Evolutionary conservation across 73 alveolate genomes (phyloP).

Genomic region (Stentor coeruleus): DNA sequence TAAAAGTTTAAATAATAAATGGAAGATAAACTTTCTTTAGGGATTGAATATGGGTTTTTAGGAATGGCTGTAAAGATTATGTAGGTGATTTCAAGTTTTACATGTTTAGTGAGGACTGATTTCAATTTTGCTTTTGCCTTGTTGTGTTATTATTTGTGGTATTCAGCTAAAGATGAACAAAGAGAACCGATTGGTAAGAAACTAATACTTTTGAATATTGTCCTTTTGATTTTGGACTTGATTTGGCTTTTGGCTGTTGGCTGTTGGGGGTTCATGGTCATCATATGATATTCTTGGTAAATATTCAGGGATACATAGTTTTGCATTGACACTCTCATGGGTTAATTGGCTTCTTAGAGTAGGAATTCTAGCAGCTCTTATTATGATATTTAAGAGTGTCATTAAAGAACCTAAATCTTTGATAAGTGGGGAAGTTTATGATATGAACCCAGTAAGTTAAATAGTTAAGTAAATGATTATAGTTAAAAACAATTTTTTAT

Average conservation of each 20-base stretch:
- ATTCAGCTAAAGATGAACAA: constrained; percentile 14
- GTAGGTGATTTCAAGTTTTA: constrained; percentile 16
- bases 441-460: background rate
- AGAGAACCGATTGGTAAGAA: constrained; percentile 16
- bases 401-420: constrained; percentile 2
- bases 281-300: background rate
- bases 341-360: constrained; percentile 8
- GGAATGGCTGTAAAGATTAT: constrained; percentile 11
- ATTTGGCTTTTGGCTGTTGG: constrained; percentile 13
- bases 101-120: constrained; percentile 29
- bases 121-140: constrained; percentile 30
- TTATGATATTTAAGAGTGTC: background rate
- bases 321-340: constrained; percentile 7
- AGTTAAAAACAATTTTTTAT: no score
- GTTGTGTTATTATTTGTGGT: constrained; percentile 25
- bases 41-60: constrained; percentile 19
- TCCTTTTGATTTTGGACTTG: background rate
- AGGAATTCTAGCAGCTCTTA: constrained; percentile 11
- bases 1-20: background rate
- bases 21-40: constrained; percentile 21
- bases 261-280: constrained; percentile 19
- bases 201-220: constrained; percentile 9
- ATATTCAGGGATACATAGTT: constrained; percentile 1
- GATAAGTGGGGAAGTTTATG: constrained; percentile 16
- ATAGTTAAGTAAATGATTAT: background rate